Evolutionary conservation across 2,329 filamentous ascomycete genomes (phyloP).

Genomic region (Cercospora zeae-maydis): DNA sequence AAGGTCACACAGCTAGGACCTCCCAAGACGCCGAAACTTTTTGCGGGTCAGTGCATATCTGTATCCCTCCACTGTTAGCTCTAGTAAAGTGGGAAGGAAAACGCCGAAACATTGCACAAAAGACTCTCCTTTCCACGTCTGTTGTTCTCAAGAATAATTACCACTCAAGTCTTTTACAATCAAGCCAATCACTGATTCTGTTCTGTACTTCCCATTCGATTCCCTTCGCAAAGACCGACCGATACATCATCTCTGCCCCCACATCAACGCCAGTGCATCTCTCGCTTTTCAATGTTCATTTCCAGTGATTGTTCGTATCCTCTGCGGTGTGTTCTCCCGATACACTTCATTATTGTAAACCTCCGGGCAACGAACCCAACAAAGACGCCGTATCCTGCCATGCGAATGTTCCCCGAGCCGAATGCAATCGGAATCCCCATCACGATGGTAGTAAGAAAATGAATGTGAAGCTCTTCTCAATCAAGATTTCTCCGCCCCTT

Average conservation of each 20-base stretch:
- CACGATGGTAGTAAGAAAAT: background rate
- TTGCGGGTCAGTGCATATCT: too few relatives aligned
- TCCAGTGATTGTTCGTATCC: background rate
- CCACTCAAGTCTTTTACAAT: background rate
- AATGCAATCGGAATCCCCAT: background rate
- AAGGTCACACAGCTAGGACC: too few relatives aligned
- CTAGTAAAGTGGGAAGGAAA: too few relatives aligned
- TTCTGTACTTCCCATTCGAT: background rate
- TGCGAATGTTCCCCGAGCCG: background rate
- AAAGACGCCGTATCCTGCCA: background rate
- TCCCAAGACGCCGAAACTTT: too few relatives aligned
- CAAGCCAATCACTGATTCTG: background rate
- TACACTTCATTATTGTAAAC: background rate
- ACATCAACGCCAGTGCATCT: background rate
- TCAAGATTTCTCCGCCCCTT: background rate
- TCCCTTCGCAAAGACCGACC: background rate
- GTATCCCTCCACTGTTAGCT: too few relatives aligned
- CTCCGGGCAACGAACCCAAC: background rate
- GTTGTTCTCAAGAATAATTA: background rate
- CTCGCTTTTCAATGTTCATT: background rate
- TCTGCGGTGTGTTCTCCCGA: background rate
- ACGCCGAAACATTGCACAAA: constrained; percentile 2
- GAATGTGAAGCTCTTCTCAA: background rate
- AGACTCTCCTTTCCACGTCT: background rate
- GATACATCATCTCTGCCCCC: background rate